Percentiles rank a stretch among this genome's conserved stretches.
Conservation (phyloP, 2,329 filamentous ascomycete species). For the Pseudogymnoascus sp. region DNA sequence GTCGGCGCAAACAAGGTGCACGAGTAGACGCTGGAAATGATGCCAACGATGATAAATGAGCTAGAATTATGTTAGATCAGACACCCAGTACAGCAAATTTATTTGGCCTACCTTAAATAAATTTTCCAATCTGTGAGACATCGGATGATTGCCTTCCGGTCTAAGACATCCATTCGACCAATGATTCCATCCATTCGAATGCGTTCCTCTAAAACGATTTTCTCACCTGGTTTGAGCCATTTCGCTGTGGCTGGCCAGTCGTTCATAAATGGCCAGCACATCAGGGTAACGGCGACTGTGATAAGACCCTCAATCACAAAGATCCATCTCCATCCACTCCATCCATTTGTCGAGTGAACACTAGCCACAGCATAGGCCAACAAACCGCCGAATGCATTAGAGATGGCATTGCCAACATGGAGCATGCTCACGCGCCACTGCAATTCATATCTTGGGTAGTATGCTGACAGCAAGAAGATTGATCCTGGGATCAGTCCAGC, state of each 20-base stretch:
- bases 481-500: slow-evolving; percentile 29
- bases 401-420: slow-evolving; percentile 23
- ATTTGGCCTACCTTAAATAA: slow-evolving; percentile 23
- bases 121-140: slow-evolving; percentile 32
- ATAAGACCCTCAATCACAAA: slow-evolving; percentile 30
- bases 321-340: slow-evolving; percentile 24
- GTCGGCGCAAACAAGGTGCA: slow-evolving; percentile 35
- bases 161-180: slow-evolving; percentile 14
- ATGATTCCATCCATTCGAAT: slow-evolving; percentile 24
- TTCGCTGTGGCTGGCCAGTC: slow-evolving; percentile 40
- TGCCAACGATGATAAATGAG: slow-evolving; percentile 28
- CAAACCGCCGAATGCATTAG: slow-evolving; percentile 4
- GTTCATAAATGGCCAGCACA: slow-evolving; percentile 34
- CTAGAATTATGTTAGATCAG: slow-evolving; percentile 18
- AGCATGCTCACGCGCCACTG: slow-evolving; percentile 30
- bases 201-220: slow-evolving; percentile 26
- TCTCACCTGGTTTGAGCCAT: slow-evolving; percentile 38
- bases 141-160: slow-evolving; percentile 11
- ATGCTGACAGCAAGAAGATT: slow-evolving; percentile 31
- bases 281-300: slow-evolving; percentile 20
- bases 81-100: not conserved
- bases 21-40: slow-evolving; percentile 28
- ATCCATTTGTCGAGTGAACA: slow-evolving; percentile 18
- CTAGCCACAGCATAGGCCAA: slow-evolving; percentile 21
- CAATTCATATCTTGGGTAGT: slow-evolving; percentile 29